These are phyloP conservation scores for Dendrobium huoshanense DNA, from an alignment of 106 monocot genomes.

Conservation along the genomic window DNA sequence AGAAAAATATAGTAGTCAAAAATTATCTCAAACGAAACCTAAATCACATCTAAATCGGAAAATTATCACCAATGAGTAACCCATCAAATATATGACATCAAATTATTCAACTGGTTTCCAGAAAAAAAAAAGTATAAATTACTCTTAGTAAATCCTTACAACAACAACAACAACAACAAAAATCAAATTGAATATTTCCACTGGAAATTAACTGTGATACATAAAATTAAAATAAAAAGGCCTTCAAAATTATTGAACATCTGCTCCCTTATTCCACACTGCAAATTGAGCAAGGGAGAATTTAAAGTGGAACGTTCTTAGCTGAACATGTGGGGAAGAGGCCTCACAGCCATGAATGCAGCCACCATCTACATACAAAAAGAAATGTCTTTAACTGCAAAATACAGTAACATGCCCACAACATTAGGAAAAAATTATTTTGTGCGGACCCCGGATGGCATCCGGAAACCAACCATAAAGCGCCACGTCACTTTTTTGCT, in stretches of 20 bases:
- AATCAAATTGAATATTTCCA: neutral
- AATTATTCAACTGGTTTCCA: neutral
- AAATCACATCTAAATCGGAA: too few species aligned
- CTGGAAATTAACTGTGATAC: neutral
- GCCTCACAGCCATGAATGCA: constrained; percentile 92
- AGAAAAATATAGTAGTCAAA: too few species aligned
- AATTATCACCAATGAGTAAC: too few species aligned
- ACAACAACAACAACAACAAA: neutral
- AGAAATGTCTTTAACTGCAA: neutral
- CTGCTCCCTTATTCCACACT: neutral
- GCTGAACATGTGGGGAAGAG: constrained; percentile 86
- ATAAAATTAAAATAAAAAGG: neutral
- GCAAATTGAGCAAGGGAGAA: neutral
- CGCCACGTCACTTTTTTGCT: too few species aligned
- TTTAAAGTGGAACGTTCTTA: constrained; percentile 16
- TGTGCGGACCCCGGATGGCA: too few species aligned
- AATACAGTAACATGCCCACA: neutral
- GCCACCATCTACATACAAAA: constrained; percentile 68
- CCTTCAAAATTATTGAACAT: neutral
- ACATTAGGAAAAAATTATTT: neutral
- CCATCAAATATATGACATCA: neutral
- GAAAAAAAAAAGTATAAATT: neutral
- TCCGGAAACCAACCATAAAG: too few species aligned
- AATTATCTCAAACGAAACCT: too few species aligned
- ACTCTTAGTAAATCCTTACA: neutral